These are phyloP conservation scores for Paracorniculantispora psalliotae DNA, from an alignment of 2,329 filamentous ascomycete species.

Conservation along the genomic window DNA sequence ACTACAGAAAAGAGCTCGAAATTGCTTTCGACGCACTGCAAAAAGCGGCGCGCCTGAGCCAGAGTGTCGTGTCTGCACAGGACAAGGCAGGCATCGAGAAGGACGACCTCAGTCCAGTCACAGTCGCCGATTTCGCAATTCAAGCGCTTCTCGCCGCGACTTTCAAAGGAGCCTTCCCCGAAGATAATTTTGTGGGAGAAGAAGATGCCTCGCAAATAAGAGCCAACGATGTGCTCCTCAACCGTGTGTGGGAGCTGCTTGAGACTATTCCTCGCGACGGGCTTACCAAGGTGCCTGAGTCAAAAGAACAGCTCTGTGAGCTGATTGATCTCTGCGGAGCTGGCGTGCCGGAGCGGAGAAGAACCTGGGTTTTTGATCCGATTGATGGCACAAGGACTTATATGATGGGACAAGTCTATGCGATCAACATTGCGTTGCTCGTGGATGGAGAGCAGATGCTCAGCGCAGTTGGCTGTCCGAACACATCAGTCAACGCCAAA, in stretches of 20 bases:
- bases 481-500: slow-evolving; percentile 35
- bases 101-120: slow-evolving; percentile 52
- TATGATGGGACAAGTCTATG: slow-evolving; percentile 49
- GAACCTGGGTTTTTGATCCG: slow-evolving; percentile 56
- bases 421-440: slow-evolving; percentile 52
- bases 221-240: slow-evolving; percentile 35
- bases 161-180: slow-evolving; percentile 45
- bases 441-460: slow-evolving; percentile 46
- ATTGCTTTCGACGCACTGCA: slow-evolving; percentile 39
- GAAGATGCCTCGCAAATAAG: slow-evolving; percentile 47
- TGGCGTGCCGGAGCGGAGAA: slow-evolving; percentile 29
- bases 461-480: slow-evolving; percentile 45
- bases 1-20: slow-evolving; percentile 37
- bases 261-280: slow-evolving; percentile 21
- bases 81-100: slow-evolving; percentile 50
- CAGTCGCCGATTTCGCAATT: slow-evolving; percentile 55
- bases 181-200: slow-evolving; percentile 50
- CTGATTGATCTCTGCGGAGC: slow-evolving; percentile 49
- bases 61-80: slow-evolving; percentile 40
- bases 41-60: slow-evolving; percentile 44
- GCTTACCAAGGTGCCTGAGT: slow-evolving; percentile 28
- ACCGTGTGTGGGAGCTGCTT: slow-evolving; percentile 45
- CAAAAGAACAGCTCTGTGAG: slow-evolving; percentile 43
- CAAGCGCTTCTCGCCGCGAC: slow-evolving; percentile 50
- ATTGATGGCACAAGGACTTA: slow-evolving; percentile 58